These are phyloP conservation scores for Clonostachys rhizophaga DNA, from an alignment of 2,329 filamentous ascomycete species.

Conservation along the genomic window DNA sequence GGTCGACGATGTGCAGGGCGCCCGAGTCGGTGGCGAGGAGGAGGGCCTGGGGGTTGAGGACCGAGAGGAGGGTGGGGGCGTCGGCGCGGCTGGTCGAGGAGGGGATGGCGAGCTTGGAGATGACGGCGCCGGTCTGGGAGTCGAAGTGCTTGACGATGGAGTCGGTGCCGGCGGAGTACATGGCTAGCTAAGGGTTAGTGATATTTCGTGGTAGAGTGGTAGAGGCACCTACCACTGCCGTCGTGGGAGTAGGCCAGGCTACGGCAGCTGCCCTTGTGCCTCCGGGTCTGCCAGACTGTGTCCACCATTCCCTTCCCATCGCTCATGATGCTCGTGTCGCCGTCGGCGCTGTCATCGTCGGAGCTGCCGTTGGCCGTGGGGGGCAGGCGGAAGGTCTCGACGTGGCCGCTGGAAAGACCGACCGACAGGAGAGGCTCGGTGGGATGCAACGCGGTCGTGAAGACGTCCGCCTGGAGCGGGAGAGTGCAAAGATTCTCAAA, in stretches of 20 bases:
- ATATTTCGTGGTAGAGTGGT: background rate
- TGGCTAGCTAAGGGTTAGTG: constrained; percentile 26
- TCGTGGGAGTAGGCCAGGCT: constrained; percentile 75
- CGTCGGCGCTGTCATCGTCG: constrained; percentile 43
- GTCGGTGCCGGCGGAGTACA: constrained; percentile 62
- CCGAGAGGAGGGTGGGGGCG: constrained; percentile 75
- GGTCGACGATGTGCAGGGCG: constrained; percentile 81
- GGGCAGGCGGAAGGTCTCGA: constrained; percentile 76
- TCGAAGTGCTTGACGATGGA: constrained; percentile 54
- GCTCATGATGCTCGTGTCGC: constrained; percentile 42
- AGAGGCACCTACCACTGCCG: constrained; percentile 51
- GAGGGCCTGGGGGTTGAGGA: constrained; percentile 81
- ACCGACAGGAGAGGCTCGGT: constrained; percentile 79
- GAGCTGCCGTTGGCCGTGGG: constrained; percentile 28
- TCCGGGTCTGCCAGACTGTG: constrained; percentile 77
- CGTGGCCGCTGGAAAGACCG: constrained; percentile 79
- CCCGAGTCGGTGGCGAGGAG: constrained; percentile 89
- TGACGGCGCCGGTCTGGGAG: constrained; percentile 59
- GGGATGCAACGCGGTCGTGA: constrained; percentile 83
- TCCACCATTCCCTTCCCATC: constrained; percentile 73
- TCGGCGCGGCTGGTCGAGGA: constrained; percentile 51
- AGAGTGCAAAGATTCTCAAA: constrained; percentile 91
- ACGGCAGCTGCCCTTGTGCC: constrained; percentile 93
- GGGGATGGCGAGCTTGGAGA: constrained; percentile 79
- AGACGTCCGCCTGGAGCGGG: constrained; percentile 80